Evolutionary conservation across 352 stramenopile genomes (phyloP).

Genomic region (Globisporangium mamillatum): DNA sequence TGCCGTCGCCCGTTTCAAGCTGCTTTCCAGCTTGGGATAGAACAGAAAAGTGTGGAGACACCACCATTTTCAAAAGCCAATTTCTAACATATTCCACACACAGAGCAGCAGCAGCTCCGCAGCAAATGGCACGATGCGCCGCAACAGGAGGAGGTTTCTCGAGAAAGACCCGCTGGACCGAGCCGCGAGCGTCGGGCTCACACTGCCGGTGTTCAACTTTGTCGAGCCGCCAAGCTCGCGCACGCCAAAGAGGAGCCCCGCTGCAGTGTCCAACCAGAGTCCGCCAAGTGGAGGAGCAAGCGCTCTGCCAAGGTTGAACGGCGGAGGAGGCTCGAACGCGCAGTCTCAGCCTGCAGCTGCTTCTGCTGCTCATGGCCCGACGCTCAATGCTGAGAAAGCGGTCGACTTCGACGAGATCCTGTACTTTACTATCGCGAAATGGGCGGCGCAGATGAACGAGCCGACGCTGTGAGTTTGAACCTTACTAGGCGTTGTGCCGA

Average conservation of each 20-base stretch:
- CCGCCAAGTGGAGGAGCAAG: neutral
- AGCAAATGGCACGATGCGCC: constrained; percentile 10
- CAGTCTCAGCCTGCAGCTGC: constrained; percentile 12
- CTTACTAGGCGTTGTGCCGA: neutral
- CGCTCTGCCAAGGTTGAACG: constrained; percentile 3
- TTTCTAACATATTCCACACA: neutral
- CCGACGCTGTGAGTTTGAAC: constrained; percentile 16
- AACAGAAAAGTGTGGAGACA: neutral
- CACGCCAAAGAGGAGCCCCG: neutral
- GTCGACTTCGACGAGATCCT: constrained; percentile 23
- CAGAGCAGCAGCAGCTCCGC: neutral
- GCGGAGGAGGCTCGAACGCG: neutral
- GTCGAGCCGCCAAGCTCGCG: constrained; percentile 33
- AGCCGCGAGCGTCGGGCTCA: constrained; percentile 28
- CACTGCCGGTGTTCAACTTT: constrained; percentile 66
- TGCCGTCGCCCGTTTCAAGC: constrained; percentile 1
- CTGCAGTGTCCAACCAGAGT: neutral
- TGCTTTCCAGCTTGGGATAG: neutral
- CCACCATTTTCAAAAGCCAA: neutral
- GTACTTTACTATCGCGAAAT: constrained; percentile 16
- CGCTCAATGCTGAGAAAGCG: neutral
- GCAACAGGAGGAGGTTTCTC: constrained; percentile 6
- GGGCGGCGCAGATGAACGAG: constrained; percentile 22
- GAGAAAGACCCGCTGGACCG: constrained; percentile 18
- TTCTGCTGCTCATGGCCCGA: constrained; percentile 11